Percentiles rank a stretch among this genome's conserved stretches.
phyloP scores from a whole-genome alignment of 345 rosid species.

The Rhodomyrtus tomentosa region DNA sequence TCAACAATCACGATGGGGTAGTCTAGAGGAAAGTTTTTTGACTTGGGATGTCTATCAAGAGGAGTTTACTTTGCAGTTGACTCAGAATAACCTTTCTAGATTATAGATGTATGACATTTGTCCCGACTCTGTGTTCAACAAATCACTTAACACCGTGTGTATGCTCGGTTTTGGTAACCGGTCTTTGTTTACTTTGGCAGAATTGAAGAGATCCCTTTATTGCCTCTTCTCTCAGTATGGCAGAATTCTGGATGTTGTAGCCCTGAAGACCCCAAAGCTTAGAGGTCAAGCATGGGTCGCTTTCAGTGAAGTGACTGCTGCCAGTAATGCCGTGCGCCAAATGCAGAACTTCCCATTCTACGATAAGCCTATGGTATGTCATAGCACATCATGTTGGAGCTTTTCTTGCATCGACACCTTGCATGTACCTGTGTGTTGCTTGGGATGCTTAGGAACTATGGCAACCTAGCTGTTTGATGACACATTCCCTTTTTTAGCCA shows the following conservation, averaged over 20 bases:
- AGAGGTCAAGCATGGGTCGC: constrained; percentile 98
- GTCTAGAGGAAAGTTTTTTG: neutral
- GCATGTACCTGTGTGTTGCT: neutral
- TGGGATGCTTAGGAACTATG: neutral
- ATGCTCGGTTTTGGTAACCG: neutral
- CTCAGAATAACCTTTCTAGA: neutral
- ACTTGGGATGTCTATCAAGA: neutral
- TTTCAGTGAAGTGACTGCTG: constrained; percentile 83
- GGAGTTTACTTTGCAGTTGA: neutral
- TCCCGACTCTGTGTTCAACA: neutral
- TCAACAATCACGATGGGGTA: neutral
- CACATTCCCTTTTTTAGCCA: neutral
- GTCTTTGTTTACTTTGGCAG: constrained; percentile 24
- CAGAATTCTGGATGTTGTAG: constrained; percentile 91
- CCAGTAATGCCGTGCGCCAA: constrained; percentile 89
- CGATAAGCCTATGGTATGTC: constrained; percentile 88
- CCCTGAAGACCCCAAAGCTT: constrained; percentile 92
- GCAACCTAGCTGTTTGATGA: neutral
- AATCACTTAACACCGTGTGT: neutral
- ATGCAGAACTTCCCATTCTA: constrained; percentile 97
- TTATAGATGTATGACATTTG: neutral
- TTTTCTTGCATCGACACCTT: neutral
- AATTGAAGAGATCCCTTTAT: constrained; percentile 91
- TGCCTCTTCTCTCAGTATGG: constrained; percentile 95
- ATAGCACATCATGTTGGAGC: neutral